Base-by-base conservation (phyloP, 306 rosid genomes). In the Boehmeria nivea region DNA sequence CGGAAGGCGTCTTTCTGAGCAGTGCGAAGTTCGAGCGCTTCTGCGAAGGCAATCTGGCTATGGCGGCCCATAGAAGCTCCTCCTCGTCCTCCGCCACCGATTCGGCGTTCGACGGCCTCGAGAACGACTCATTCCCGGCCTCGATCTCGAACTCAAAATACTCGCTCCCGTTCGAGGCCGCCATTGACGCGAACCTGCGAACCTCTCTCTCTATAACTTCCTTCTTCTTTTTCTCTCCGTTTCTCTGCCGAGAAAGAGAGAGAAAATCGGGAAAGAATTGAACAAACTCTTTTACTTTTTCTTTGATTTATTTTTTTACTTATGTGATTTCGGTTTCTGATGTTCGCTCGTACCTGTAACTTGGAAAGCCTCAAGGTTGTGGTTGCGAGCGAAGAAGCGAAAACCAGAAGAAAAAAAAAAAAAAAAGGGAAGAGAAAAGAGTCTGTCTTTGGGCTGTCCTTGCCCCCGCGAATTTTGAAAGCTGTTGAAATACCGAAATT, bases 151-250 rank as follows among this genome's bases (percentile, higher is more conserved):
- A 13, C 58, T 72, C 95, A 39, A 78, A 81, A 51, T 48, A 88
- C 75, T 88, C 95, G 74, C 88, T 88, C 16, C 97, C 97, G 16
- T 83, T 78, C 2, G 91, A 78, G 17, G 94, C 88, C 38, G 96
- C 94, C 96, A 88, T 88, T 19, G 34, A 42, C 22, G 12, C 1
- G 42, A 20, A 18, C 6, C 12, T 37, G 23, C 13, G 16, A 10
- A 22, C 6, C 37, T 11, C 36, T 36, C 50, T 47, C 60, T 20
- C 51, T 45, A 31, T 59, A 54, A 28, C 49, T n/a, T n/a, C n/a
- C n/a, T n/a, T n/a, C 27, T 2, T 21, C 22, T 42, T 5, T 43
- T 18, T 43, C 11, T 58, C 16, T 42, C 18, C 1, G 4, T 40
- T 12, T 25, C 46, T 13, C 11, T 33, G 16, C 4, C 4, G 20